Evolutionary conservation across 441 rosid species (phyloP), one percentile per base, ranked within the genome.

Genomic region (Adansonia madagascariensis): DNA sequence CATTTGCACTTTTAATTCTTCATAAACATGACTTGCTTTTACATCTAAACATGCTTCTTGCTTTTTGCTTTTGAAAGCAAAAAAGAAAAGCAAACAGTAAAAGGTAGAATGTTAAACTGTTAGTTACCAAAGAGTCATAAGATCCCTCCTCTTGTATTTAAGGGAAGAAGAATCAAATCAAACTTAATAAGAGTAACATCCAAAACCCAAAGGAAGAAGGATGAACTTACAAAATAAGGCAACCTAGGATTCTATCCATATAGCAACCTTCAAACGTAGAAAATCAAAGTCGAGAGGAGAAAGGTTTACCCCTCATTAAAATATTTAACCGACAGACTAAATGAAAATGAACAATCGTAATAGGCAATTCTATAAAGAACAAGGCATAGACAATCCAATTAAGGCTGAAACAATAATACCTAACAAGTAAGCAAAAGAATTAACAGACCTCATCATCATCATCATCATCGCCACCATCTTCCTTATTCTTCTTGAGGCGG

Each of bases 401-500:
- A 46, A 60, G 46, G 44, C 8, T 56, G 77, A 59, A 59, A 74
- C 7, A 60, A 9, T 22, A 18, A 72, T 18, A 6, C 20, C 14
- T 39, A 71, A 20, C 41, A 3, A 44, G 69, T 0, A 60, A 46
- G 9, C 4, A 44, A 46, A 46, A 63, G 11, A 47, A 63, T 10
- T 63, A 63, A 47, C 27, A 50, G 35, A 75, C 77, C 77, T 75
- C 77, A 3, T 62, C 78, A 1, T 89, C 91, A 0, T 27, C 31
- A 27, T 83, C 85, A 0, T 83, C 83, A 0, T 81, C 84, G 1
- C 68, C 82, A 41, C 83, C 89, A 31, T 93, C 91, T 20, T 92
- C 98, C 18, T 92, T 91, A 76, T 85, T 89, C 86, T 91, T 94
- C 92, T 91, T 94, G n/a, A 92, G 88, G 56, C 92, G 90, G 49